phyloP scores from a whole-genome alignment of 2,329 filamentous ascomycete genomes.

The Akanthomyces muscarius region DNA sequence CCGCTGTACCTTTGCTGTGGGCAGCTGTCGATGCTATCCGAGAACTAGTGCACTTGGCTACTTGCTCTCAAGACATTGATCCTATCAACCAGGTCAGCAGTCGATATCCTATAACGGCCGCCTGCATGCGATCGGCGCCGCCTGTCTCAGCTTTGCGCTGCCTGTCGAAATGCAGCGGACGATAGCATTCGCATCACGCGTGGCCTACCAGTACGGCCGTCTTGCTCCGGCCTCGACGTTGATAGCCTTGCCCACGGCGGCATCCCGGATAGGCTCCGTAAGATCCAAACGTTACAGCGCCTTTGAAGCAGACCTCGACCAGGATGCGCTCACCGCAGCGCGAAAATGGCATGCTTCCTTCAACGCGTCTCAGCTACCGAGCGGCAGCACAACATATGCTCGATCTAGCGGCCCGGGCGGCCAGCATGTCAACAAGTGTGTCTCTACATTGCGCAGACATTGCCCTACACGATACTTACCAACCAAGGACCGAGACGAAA shows the following conservation, averaged over 20 bases:
- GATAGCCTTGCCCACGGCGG: background rate
- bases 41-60: background rate
- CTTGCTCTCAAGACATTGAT: background rate
- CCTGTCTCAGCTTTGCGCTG: background rate
- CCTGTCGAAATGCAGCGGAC: constrained; percentile 2
- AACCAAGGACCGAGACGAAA: constrained; percentile 53
- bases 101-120: background rate
- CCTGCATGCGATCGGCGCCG: background rate
- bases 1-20: background rate
- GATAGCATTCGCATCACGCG: constrained; percentile 6
- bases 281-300: constrained; percentile 40
- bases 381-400: constrained; percentile 50
- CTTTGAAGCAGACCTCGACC: constrained; percentile 47
- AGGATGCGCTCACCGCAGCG: constrained; percentile 47
- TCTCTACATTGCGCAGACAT: background rate
- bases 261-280: background rate
- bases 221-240: background rate
- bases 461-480: constrained; percentile 37
- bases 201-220: background rate
- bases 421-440: constrained; percentile 60
- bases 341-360: constrained; percentile 49
- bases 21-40: background rate
- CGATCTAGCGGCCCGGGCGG: constrained; percentile 59
- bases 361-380: constrained; percentile 41
- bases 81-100: background rate